Evolutionary conservation across 768 basidiomycete genomes (phyloP).

Genomic region (Boletus patriciae): DNA sequence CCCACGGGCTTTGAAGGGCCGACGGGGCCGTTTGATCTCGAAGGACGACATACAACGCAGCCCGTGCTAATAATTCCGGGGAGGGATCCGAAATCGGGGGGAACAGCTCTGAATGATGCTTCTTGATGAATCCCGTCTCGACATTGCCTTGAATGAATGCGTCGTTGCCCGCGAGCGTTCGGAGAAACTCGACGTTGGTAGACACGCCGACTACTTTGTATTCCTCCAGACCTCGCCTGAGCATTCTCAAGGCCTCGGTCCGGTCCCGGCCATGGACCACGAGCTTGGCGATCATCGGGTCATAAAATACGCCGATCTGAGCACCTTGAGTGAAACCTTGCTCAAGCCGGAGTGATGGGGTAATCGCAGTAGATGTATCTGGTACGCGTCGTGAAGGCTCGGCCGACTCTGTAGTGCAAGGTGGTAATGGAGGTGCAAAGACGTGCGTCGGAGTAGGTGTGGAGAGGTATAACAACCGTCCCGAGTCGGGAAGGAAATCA

Average conservation of each 20-base stretch:
- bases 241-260: slow-evolving; percentile 76
- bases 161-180: slow-evolving; percentile 70
- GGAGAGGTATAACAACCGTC: slow-evolving; percentile 74
- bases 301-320: slow-evolving; percentile 85
- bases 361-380: slow-evolving; percentile 29
- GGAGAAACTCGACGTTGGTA: slow-evolving; percentile 89
- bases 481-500: slow-evolving; percentile 91
- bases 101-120: slow-evolving; percentile 82
- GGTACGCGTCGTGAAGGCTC: slow-evolving; percentile 25
- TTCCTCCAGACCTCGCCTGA: slow-evolving; percentile 79
- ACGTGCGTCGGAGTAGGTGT: slow-evolving; percentile 72
- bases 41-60: slow-evolving; percentile 72
- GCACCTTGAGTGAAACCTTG: slow-evolving; percentile 83
- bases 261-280: slow-evolving; percentile 86
- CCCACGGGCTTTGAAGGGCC: slow-evolving; percentile 58
- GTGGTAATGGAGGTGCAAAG: slow-evolving; percentile 53
- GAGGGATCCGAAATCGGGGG: slow-evolving; percentile 59
- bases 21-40: slow-evolving; percentile 50
- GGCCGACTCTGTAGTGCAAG: slow-evolving; percentile 28
- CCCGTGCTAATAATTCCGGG: slow-evolving; percentile 69
- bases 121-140: slow-evolving; percentile 94
- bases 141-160: slow-evolving; percentile 79
- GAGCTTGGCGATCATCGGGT: slow-evolving; percentile 91
- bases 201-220: slow-evolving; percentile 90
- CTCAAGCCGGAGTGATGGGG: slow-evolving; percentile 77